Evolutionary conservation across 805 yeast species (phyloP).

Genomic region (Candida khao-thaluensis): DNA sequence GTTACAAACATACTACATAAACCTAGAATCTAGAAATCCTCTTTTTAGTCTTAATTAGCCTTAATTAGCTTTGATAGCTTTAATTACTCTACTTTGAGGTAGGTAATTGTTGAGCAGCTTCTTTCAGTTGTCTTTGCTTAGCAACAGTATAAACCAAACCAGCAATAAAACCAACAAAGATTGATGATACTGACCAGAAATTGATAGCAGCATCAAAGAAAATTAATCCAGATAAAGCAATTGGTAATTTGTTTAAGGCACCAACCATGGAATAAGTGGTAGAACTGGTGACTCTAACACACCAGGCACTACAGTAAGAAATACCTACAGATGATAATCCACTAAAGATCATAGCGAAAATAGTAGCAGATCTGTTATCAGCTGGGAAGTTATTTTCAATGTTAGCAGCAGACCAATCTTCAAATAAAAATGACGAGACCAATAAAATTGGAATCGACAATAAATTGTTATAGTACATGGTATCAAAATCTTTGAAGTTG

Average conservation of each 20-base stretch:
- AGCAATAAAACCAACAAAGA: constrained; percentile 89
- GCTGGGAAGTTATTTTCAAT: constrained; percentile 75
- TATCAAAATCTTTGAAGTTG: constrained; percentile 93
- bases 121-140: constrained; percentile 81
- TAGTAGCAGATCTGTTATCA: constrained; percentile 62
- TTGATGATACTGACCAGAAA: constrained; percentile 87
- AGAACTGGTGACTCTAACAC: constrained; percentile 97
- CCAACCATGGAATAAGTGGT: constrained; percentile 99
- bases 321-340: constrained; percentile 96
- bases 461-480: constrained; percentile 97
- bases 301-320: constrained; percentile 99
- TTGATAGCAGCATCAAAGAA: constrained; percentile 95
- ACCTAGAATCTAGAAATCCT: no score
- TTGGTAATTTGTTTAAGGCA: constrained; percentile 96
- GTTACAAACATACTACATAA: neutral
- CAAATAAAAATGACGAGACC: constrained; percentile 70
- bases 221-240: constrained; percentile 90
- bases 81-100: constrained; percentile 17
- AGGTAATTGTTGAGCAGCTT: constrained; percentile 32
- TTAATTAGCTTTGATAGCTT: no score
- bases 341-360: constrained; percentile 83
- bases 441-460: constrained; percentile 88
- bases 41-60: neutral
- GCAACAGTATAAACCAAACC: constrained; percentile 96
- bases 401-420: constrained; percentile 91